Evolutionary conservation across 257 asterid species (phyloP).

Genomic region (Voacanga thouarsii): DNA sequence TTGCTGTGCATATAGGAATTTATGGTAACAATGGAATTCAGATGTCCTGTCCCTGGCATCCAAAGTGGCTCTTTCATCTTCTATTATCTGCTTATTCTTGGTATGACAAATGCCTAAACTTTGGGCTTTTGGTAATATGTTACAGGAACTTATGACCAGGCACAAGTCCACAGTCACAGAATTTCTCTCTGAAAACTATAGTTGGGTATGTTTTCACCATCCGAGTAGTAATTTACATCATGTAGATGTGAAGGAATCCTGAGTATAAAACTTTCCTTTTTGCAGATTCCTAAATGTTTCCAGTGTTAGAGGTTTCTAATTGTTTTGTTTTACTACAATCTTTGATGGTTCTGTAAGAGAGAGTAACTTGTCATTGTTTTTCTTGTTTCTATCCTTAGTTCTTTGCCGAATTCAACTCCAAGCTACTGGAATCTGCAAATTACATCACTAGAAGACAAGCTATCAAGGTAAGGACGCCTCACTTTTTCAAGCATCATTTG

Average conservation of each 20-base stretch:
- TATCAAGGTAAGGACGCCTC: conserved; percentile 52
- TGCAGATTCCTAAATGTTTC: background rate
- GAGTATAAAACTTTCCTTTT: background rate
- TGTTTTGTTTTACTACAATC: background rate
- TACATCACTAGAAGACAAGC: conserved; percentile 89
- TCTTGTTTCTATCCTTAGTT: conserved; percentile 43
- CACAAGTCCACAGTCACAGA: conserved; percentile 90
- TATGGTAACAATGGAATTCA: no score
- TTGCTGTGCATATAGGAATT: background rate
- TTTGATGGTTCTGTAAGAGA: background rate
- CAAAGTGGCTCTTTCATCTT: background rate
- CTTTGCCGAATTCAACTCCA: conserved; percentile 78
- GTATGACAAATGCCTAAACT: conserved; percentile 5
- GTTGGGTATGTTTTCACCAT: conserved; percentile 54
- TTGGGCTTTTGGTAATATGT: conserved; percentile 20
- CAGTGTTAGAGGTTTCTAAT: background rate
- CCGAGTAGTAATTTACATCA: background rate
- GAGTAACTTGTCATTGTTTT: conserved; percentile 7
- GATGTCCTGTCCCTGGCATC: background rate
- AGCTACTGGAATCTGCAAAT: conserved; percentile 76
- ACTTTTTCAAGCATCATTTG: conserved; percentile 4
- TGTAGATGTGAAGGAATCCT: no score
- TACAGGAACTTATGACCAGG: conserved; percentile 85
- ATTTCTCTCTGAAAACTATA: conserved; percentile 57
- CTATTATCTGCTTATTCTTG: background rate